Conservation (phyloP, 345 rosid species). For the Salix exigua region DNA sequence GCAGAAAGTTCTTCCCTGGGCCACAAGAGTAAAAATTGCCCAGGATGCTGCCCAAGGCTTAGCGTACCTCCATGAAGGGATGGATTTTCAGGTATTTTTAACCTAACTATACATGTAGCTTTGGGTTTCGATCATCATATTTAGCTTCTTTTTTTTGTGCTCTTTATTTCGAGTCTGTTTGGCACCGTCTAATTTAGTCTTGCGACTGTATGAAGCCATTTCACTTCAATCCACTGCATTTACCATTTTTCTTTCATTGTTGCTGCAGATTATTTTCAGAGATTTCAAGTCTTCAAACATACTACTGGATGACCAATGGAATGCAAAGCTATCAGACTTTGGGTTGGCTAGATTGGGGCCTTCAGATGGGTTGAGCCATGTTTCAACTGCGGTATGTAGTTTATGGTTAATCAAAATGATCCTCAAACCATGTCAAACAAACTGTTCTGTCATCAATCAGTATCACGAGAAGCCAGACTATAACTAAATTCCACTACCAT, state of each 20-base stretch:
- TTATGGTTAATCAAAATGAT: background rate
- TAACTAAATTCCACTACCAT: background rate
- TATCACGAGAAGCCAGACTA: background rate
- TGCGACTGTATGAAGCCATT: background rate
- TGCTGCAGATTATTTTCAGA: conserved; percentile 73
- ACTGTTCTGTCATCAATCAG: background rate
- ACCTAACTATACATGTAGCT: background rate
- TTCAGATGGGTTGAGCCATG: conserved; percentile 78
- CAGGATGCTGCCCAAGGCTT: conserved; percentile 84
- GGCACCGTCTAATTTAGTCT: too few species aligned
- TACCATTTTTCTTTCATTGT: background rate
- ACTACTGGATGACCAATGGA: conserved; percentile 88
- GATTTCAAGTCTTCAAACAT: conserved; percentile 97
- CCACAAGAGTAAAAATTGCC: conserved; percentile 70
- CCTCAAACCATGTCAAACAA: background rate
- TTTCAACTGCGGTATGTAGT: conserved; percentile 76
- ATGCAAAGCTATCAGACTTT: conserved; percentile 86
- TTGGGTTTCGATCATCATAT: background rate
- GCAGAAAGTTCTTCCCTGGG: conserved; percentile 68
- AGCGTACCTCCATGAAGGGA: conserved; percentile 85
- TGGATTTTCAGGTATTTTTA: conserved; percentile 80
- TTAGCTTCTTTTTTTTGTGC: too few species aligned
- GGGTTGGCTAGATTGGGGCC: conserved; percentile 98
- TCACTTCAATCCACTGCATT: background rate
- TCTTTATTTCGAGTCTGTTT: background rate